phyloP scores from a whole-genome alignment of 352 stramenopile genomes.

The Phytophthora agathidicida region DNA sequence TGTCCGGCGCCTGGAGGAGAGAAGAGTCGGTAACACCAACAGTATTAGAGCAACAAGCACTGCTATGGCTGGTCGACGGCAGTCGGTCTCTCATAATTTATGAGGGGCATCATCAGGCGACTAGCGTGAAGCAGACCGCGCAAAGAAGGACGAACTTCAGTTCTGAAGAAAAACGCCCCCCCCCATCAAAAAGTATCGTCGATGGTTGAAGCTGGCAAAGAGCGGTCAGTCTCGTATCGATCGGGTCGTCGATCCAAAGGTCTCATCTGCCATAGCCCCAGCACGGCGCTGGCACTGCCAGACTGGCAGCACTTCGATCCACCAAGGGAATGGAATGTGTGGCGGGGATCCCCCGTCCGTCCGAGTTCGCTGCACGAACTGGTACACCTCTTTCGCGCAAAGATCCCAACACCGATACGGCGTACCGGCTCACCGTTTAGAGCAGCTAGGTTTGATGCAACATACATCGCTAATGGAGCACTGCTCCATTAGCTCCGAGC shows the following conservation, averaged over 20 bases:
- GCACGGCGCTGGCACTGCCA: no score
- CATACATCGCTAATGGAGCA: no score
- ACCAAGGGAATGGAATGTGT: background rate
- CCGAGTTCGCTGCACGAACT: no score
- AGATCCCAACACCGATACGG: background rate
- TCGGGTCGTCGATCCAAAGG: no score
- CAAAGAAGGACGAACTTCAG: conserved; percentile 24
- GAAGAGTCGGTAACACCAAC: no score
- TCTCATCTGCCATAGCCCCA: no score
- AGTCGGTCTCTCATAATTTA: conserved; percentile 5
- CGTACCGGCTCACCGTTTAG: background rate
- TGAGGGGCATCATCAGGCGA: conserved; percentile 5
- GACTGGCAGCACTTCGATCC: background rate
- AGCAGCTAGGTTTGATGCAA: no score
- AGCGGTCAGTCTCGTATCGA: background rate
- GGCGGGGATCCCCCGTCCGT: no score
- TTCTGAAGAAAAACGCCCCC: conserved; percentile 1
- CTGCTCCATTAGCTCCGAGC: no score
- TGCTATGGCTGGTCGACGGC: background rate
- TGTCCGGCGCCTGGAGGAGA: no score
- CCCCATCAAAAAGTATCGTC: conserved; percentile 13
- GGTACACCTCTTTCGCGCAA: conserved; percentile 1
- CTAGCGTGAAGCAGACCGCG: background rate
- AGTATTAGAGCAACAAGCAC: no score
- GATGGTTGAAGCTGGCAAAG: conserved; percentile 17